Percentiles rank a stretch among this genome's conserved stretches.
Conservation (phyloP, 2,329 filamentous ascomycete species). For the Hymenoscyphus fructigenus region DNA sequence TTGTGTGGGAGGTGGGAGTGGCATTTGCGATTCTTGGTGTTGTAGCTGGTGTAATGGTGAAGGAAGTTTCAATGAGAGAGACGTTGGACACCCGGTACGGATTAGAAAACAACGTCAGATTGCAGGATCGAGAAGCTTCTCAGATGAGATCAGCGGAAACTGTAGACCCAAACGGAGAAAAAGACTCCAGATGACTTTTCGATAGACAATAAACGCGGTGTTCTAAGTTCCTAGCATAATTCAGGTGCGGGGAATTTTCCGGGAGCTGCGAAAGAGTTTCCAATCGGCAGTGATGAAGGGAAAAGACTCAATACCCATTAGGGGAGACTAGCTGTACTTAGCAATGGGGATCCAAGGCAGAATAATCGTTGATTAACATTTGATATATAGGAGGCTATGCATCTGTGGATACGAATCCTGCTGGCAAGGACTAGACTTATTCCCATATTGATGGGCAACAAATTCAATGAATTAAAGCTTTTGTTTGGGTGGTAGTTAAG, state of each 20-base stretch:
- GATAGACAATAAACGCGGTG: neutral
- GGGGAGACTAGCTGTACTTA: no score
- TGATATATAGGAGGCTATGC: no score
- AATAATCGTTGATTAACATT: no score
- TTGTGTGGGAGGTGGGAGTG: neutral
- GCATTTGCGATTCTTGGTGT: neutral
- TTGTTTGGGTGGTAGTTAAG: no score
- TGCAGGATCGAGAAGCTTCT: neutral
- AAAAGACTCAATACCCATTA: no score
- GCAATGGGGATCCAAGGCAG: no score
- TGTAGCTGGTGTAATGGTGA: neutral
- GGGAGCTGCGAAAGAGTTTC: neutral
- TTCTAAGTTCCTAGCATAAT: neutral
- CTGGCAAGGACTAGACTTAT: no score
- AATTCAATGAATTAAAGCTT: no score
- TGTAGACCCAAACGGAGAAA: neutral
- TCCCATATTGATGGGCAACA: no score
- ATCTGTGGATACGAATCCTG: no score
- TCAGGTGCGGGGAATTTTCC: neutral
- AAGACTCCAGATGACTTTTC: neutral
- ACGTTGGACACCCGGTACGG: neutral
- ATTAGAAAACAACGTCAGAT: neutral
- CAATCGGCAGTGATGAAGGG: no score
- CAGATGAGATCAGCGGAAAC: neutral
- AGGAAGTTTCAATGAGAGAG: neutral